phyloP scores from a whole-genome alignment of 2,329 filamentous ascomycete genomes.

The Xylariaceae sp. region DNA sequence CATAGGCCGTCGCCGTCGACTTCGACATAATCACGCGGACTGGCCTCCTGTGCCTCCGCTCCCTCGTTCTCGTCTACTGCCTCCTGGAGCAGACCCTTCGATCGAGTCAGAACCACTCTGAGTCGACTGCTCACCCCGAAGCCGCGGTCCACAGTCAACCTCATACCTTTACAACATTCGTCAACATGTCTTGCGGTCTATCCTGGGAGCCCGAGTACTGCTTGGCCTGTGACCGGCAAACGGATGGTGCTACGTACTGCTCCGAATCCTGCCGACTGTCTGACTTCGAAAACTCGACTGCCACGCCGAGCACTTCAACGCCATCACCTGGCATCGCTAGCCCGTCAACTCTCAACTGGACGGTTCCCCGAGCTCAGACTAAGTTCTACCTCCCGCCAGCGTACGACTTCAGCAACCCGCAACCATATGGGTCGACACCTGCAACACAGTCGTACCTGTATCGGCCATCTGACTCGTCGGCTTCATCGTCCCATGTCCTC shows the following conservation, averaged over 20 bases:
- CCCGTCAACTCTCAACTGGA: slow-evolving; percentile 41
- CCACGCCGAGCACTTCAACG: slow-evolving; percentile 47
- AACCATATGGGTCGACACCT: slow-evolving; percentile 47
- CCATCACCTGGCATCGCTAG: slow-evolving; percentile 48
- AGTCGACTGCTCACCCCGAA: too few species aligned
- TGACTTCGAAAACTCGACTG: slow-evolving; percentile 67
- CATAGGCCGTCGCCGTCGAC: too few species aligned
- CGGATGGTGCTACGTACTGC: slow-evolving; percentile 76
- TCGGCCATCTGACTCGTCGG: slow-evolving; percentile 22
- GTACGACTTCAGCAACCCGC: slow-evolving; percentile 64
- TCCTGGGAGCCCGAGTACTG: slow-evolving; percentile 86
- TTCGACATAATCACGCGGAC: too few species aligned
- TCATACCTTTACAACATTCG: slow-evolving; percentile 5
- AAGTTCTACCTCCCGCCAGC: slow-evolving; percentile 65
- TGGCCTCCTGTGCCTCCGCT: too few species aligned
- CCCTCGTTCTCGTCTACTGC: too few species aligned
- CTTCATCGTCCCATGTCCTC: slow-evolving; percentile 37
- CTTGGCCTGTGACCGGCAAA: slow-evolving; percentile 87
- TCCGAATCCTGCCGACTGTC: slow-evolving; percentile 84
- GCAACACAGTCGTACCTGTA: slow-evolving; percentile 34
- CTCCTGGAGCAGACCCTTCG: too few species aligned
- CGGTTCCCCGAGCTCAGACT: slow-evolving; percentile 31
- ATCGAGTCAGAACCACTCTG: too few species aligned
- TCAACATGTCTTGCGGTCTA: slow-evolving; percentile 47
- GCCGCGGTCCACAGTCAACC: slow-evolving; percentile 4